phyloP scores from a whole-genome alignment of 2,329 filamentous ascomycete species.

The Alternaria hordeiaustralica region DNA sequence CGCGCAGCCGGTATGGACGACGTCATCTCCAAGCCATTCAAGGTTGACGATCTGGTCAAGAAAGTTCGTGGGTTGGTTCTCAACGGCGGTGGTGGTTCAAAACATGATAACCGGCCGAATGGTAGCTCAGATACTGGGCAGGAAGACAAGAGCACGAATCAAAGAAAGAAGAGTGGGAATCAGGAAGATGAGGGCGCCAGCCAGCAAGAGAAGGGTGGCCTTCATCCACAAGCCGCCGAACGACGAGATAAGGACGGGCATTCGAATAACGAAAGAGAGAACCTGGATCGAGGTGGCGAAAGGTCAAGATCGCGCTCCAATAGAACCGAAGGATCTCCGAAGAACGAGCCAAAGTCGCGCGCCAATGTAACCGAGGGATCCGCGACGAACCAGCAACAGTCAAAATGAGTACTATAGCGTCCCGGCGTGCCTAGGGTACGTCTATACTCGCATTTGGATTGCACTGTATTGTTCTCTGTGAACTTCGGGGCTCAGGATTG shows the following conservation, averaged over 20 bases:
- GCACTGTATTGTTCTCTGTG: neutral
- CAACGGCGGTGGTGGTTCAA: constrained; percentile 8
- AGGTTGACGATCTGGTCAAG: constrained; percentile 43
- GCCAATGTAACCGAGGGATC: neutral
- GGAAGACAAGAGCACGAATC: neutral
- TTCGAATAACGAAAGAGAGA: neutral
- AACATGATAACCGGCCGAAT: constrained; percentile 8
- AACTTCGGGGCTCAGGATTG: neutral
- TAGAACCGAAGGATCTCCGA: neutral
- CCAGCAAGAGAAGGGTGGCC: neutral
- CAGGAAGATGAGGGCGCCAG: neutral
- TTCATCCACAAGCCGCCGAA: neutral
- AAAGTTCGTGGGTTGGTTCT: constrained; percentile 35
- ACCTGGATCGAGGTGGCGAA: constrained; percentile 11
- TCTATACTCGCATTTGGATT: neutral
- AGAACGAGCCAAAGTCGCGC: neutral
- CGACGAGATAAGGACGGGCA: neutral
- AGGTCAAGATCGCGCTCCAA: constrained; percentile 7
- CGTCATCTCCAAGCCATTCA: constrained; percentile 50
- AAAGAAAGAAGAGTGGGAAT: neutral
- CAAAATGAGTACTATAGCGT: neutral
- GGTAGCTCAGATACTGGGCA: neutral
- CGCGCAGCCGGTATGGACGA: constrained; percentile 48
- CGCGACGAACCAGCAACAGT: neutral
- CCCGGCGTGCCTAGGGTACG: neutral